phyloP scores from a whole-genome alignment of 148 eudicot genomes.

The Suaeda aralocaspica region DNA sequence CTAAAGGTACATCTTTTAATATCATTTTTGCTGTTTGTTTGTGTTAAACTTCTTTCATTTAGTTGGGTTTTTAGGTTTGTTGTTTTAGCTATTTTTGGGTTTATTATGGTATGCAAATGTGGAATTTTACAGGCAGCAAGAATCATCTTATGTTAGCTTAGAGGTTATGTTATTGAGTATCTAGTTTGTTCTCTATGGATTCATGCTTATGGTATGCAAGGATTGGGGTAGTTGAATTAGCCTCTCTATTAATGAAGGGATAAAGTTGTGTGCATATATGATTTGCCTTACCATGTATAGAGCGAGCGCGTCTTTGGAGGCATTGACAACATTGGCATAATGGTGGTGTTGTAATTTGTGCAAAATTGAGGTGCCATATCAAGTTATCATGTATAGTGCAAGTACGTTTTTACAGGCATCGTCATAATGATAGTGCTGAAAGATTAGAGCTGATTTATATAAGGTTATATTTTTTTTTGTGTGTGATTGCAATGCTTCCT shows the following conservation, averaged over 20 bases:
- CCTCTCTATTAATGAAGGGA: neutral
- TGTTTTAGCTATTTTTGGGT: too few species aligned
- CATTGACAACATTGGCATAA: neutral
- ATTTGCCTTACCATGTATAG: neutral
- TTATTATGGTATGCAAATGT: neutral
- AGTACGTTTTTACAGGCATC: neutral
- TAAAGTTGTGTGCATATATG: too few species aligned
- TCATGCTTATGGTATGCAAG: neutral
- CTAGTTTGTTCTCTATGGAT: constrained; percentile 3
- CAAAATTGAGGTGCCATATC: too few species aligned
- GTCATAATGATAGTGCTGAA: neutral
- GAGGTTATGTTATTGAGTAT: neutral
- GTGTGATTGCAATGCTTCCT: too few species aligned
- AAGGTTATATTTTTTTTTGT: constrained; percentile 6
- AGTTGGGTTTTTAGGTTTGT: neutral
- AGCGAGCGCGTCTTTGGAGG: neutral
- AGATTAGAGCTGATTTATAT: neutral
- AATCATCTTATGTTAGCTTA: neutral
- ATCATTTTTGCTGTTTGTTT: constrained; percentile 1
- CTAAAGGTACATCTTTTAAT: constrained; percentile 47
- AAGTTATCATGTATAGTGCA: too few species aligned
- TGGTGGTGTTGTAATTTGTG: too few species aligned
- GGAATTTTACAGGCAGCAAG: neutral
- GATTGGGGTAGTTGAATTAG: neutral
- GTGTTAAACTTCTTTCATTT: neutral